Evolutionary conservation across 2,329 filamentous ascomycete species (phyloP), one percentile per base, ranked within the genome.

Genomic region (Basipetospora sp.): DNA sequence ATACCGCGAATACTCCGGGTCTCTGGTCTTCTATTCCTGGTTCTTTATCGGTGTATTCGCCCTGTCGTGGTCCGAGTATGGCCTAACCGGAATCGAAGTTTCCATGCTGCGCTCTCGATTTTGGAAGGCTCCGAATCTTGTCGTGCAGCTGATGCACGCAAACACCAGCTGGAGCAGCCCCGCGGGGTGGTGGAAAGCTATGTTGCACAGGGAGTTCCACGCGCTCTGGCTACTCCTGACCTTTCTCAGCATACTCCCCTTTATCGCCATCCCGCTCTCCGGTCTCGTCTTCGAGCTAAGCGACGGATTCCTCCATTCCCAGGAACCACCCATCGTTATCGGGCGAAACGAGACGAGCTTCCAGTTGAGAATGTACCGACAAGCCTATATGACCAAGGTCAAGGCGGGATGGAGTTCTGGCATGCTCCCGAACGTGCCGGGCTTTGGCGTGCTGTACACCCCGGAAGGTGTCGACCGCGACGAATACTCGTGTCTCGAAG

Each of bases 11-110:
- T 34, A 31, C 26, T 18, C 26, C 8, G 42, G 33, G n/a, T 34
- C 26, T 11, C 34, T 33, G 20, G 29, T 45, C 4, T 46, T 35
- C 25, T 46, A 42, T 15, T 38, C 39, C 9, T 46, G 43, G 43
- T 46, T 46, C 33, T 35, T 46, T 31, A 34, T 46, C 29, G 44
- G 44, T 31, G 43, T 46, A 10, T 43, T 46, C 35, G 41, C 29
- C 25, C 11, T 46, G 8, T 38, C 36, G 6, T 46, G 44, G 44
- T 40, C 44, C 5, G 38, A 43, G 18, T 37, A 42, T 27, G 43
- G 41, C 2, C 41, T 46, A 26, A 18, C 37, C 16, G 43, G 44
- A 1, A 36, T 45, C 17, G 43, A 45, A 26, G 41, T 31, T n/a
- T 33, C 38, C 4, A 44, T 45, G 43, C 36, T 45, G 20, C 33